Evolutionary conservation across 73 alveolate genomes (phyloP).

Genomic region (Paramecium caudatum): DNA sequence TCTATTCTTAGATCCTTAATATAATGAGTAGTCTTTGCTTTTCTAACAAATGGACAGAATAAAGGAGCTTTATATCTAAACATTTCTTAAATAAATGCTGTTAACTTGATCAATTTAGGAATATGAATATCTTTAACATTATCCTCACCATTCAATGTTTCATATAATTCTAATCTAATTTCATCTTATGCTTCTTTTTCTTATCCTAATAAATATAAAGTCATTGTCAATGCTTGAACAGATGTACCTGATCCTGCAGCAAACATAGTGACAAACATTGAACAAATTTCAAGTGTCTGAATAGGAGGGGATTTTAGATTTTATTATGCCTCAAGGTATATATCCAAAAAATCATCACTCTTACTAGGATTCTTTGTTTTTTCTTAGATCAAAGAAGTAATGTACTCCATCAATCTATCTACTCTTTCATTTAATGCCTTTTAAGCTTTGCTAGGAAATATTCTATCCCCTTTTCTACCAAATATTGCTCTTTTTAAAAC

Average conservation of each 20-base stretch:
- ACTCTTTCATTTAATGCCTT: not conserved
- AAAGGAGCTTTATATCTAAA: conserved; percentile 7
- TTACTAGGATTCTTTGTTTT: not conserved
- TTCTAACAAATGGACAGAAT: conserved; percentile 5
- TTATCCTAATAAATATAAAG: conserved; percentile 6
- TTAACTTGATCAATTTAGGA: not conserved
- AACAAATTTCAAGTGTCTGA: not conserved
- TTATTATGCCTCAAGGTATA: not conserved
- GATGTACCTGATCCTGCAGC: conserved; percentile 55
- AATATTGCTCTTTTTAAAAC: not conserved
- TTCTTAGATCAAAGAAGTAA: not conserved
- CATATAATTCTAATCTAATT: not conserved
- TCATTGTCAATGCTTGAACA: not conserved
- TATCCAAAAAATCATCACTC: conserved; percentile 14
- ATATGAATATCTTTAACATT: not conserved
- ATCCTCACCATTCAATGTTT: not conserved
- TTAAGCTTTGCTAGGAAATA: not conserved
- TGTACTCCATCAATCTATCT: not conserved
- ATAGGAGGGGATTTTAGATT: not conserved
- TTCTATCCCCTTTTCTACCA: conserved; percentile 14
- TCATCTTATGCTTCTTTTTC: conserved; percentile 7
- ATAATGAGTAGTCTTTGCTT: not conserved
- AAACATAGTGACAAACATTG: conserved; percentile 16
- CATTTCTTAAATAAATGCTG: conserved; percentile 17
- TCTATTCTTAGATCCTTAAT: conserved; percentile 38